These are phyloP conservation scores for Heliamphora exappendiculata DNA, from an alignment of 148 eudicot genomes.

Conservation along the genomic window DNA sequence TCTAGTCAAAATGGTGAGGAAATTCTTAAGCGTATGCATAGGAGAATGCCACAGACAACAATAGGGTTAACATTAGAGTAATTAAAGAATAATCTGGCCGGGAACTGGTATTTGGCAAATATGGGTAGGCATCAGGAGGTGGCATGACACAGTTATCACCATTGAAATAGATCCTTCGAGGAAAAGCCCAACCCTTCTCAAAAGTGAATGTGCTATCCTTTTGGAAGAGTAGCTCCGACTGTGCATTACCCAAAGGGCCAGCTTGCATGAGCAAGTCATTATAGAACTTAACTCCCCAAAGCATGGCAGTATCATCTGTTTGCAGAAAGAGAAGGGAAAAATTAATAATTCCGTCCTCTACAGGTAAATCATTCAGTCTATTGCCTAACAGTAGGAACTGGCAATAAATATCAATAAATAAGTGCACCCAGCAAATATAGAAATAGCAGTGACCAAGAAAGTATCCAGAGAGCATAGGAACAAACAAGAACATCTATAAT, in stretches of 20 bases:
- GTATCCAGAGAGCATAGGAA: neutral
- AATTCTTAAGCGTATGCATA: constrained; percentile 19
- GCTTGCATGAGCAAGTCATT: constrained; percentile 47
- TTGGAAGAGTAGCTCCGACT: constrained; percentile 50
- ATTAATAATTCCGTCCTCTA: neutral
- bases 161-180: constrained; percentile 56
- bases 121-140: constrained; percentile 57
- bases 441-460: neutral
- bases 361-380: neutral
- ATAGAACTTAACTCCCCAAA: constrained; percentile 56
- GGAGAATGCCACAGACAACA: constrained; percentile 27
- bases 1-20: neutral
- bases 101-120: constrained; percentile 37
- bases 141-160: constrained; percentile 72
- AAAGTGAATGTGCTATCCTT: constrained; percentile 51
- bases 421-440: neutral
- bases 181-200: constrained; percentile 66
- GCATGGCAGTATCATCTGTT: constrained; percentile 67
- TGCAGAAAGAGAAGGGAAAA: neutral
- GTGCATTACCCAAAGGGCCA: constrained; percentile 51
- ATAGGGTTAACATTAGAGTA: constrained; percentile 18
- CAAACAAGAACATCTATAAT: neutral
- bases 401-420: neutral
- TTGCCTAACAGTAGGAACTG: neutral
- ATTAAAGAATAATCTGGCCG: constrained; percentile 15